Percentiles rank a stretch among this genome's conserved stretches.
Conservation (phyloP, 2,329 filamentous ascomycete species). For the Cladosporium sp. region DNA sequence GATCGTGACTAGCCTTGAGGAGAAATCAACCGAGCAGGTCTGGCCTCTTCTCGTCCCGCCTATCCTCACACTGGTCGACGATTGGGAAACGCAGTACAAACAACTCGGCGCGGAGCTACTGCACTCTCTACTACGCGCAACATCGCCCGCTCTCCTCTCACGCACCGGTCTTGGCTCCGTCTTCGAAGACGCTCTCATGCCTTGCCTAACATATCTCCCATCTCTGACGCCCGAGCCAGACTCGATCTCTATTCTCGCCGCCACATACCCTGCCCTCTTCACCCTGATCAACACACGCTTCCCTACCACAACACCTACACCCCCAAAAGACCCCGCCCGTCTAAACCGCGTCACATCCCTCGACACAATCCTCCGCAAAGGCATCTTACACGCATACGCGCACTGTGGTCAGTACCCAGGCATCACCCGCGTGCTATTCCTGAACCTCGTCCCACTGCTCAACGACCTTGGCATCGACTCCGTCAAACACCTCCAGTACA, state of each 20-base stretch:
- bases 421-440: conserved; percentile 59
- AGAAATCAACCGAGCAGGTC: conserved; percentile 52
- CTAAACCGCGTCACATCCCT: conserved; percentile 41
- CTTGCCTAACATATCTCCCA: conserved; percentile 74
- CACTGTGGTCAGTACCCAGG: conserved; percentile 60
- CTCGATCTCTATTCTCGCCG: conserved; percentile 62
- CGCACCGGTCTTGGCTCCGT: conserved; percentile 66
- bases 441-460: conserved; percentile 53
- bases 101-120: conserved; percentile 58
- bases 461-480: conserved; percentile 60
- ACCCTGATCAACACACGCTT: conserved; percentile 53
- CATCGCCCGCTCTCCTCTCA: conserved; percentile 55
- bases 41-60: conserved; percentile 72
- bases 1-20: conserved; percentile 56
- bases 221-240: conserved; percentile 73
- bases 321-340: conserved; percentile 33
- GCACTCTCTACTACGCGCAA: conserved; percentile 54
- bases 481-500: conserved; percentile 67
- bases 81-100: conserved; percentile 56
- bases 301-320: conserved; percentile 21
- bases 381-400: conserved; percentile 47
- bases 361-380: conserved; percentile 46
- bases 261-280: conserved; percentile 67
- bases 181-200: conserved; percentile 68
- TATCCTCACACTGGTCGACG: conserved; percentile 68